phyloP scores from a whole-genome alignment of 2,329 filamentous ascomycete species.

The Clonostachys solani region DNA sequence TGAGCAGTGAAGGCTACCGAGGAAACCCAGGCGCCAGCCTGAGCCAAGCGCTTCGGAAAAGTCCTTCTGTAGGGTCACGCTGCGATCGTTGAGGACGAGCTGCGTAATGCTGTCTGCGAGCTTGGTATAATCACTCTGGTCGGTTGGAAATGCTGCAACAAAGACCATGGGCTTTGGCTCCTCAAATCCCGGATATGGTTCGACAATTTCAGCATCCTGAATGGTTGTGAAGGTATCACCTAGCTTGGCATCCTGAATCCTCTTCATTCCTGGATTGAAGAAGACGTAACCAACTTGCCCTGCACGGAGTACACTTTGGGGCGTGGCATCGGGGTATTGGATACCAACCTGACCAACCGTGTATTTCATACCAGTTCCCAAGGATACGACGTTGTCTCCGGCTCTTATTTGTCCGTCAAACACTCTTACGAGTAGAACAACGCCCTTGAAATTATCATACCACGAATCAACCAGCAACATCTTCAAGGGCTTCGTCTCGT shows the following conservation, averaged over 20 bases:
- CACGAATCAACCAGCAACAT: slow-evolving; percentile 94
- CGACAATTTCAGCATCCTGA: slow-evolving; percentile 70
- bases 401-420: slow-evolving; percentile 84
- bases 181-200: slow-evolving; percentile 86
- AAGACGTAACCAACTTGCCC: slow-evolving; percentile 95
- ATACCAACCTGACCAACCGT: slow-evolving; percentile 95
- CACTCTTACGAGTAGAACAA: slow-evolving; percentile 83
- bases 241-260: slow-evolving; percentile 89
- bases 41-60: slow-evolving; percentile 90
- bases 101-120: slow-evolving; percentile 93
- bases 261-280: slow-evolving; percentile 99
- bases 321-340: slow-evolving; percentile 84
- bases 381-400: slow-evolving; percentile 81
- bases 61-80: slow-evolving; percentile 90
- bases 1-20: slow-evolving; percentile 97
- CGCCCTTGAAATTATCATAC: slow-evolving; percentile 95
- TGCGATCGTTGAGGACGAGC: slow-evolving; percentile 89
- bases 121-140: slow-evolving; percentile 81
- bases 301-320: slow-evolving; percentile 75
- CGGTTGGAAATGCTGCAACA: slow-evolving; percentile 91
- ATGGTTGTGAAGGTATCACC: slow-evolving; percentile 91
- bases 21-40: slow-evolving; percentile 89
- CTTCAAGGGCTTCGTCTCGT: slow-evolving; percentile 67
- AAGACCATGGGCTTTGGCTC: slow-evolving; percentile 99
- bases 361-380: slow-evolving; percentile 86